These are phyloP conservation scores for Kodamaea ohmeri DNA, from an alignment of 1,139 yeast genomes.

Conservation along the genomic window DNA sequence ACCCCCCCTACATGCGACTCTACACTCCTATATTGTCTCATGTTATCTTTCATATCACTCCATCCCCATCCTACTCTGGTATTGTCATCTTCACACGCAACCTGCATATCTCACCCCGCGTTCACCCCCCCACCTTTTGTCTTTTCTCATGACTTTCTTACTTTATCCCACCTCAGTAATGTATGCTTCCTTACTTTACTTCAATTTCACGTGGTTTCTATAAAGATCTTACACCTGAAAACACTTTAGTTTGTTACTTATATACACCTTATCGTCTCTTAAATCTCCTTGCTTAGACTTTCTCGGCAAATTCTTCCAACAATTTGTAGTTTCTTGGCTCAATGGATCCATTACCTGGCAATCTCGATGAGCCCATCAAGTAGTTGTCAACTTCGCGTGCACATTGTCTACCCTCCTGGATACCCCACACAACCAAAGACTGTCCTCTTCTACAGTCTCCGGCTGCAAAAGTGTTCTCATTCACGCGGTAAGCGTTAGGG, in stretches of 20 bases:
- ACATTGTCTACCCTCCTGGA: conserved; percentile 98
- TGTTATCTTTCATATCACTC: too few relatives aligned
- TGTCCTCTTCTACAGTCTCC: conserved; percentile 99
- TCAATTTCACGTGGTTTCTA: not conserved
- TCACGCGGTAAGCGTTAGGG: conserved; percentile 70
- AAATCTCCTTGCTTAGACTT: conserved; percentile 30
- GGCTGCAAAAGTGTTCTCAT: conserved; percentile 79
- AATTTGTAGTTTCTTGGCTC: conserved; percentile 76
- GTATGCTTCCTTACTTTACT: too few relatives aligned
- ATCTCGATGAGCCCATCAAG: conserved; percentile 73
- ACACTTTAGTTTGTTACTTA: too few relatives aligned
- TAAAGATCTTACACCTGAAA: too few relatives aligned
- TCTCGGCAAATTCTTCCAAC: conserved; percentile 70
- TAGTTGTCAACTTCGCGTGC: conserved; percentile 87
- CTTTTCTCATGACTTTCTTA: not conserved
- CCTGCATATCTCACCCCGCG: too few relatives aligned
- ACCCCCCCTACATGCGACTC: too few relatives aligned
- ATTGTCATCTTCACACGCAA: too few relatives aligned
- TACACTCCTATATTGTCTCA: too few relatives aligned
- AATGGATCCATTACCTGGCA: conserved; percentile 94
- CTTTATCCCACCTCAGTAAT: too few relatives aligned
- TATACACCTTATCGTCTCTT: not conserved
- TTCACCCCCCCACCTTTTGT: not conserved
- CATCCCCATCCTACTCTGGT: too few relatives aligned
- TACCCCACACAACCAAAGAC: conserved; percentile 98